Evolutionary conservation across 31 red algal genomes (phyloP), one percentile per base, ranked within the genome.

Genomic region (Endocladia muricata): DNA sequence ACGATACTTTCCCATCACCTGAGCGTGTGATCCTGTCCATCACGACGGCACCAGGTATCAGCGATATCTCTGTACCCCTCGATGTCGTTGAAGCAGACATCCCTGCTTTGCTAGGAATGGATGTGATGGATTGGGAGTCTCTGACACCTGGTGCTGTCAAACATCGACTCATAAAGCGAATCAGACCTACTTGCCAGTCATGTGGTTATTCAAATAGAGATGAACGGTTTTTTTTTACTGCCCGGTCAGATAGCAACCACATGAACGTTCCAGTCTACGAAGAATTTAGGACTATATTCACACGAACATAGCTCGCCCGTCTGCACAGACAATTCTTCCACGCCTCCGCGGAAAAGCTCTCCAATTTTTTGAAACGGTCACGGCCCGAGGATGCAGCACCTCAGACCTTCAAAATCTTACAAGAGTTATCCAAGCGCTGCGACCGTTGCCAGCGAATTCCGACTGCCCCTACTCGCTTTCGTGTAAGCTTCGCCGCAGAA

Each of bases 381-480:
- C 3, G 13, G 0, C 41, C 35, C 9, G 68, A 72, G 37, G 0
- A 72, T 17, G 13, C 40, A 3, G 51, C 35, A 4, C 0, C 37
- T 6, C 40, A 72, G 13, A 72, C 68, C 0, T 33, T 48, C 68
- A 33, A 49, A 22, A 0, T 47, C 11, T 0, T 72, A 3, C 0
- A 0, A 31, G 68, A 72, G 3, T 33, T 72, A 1, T 51, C 1
- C 26, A 47, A 0, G 49, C 11, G 13, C 0, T 76, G 49, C 52
- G 49, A 48, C 52, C 6, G 51, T 5, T 76, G 72, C 23, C 72
- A 76, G 23, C 72, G 72, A 17, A 59, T 76, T 0, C 19, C 37
- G 11, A 0, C 32, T 0, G 72, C 26, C 5, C 72, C 52, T 11
- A 36, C 25, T 36, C 0, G 72, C 5, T 76, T 76, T 61, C 28